Evolutionary conservation across 441 rosid species (phyloP).

Genomic region (Sinapis alba): DNA sequence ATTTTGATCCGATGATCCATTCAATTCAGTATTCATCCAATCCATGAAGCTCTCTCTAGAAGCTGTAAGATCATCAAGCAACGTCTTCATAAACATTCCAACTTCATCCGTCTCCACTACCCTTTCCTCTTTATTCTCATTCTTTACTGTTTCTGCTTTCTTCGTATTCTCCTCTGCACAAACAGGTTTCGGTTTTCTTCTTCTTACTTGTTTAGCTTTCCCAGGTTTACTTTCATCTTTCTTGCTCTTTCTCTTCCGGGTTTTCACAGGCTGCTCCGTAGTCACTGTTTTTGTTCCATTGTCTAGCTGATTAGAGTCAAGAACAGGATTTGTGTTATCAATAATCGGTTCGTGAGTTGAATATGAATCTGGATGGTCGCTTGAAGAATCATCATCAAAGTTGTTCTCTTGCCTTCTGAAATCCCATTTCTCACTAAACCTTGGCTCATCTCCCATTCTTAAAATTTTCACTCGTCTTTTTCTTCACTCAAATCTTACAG

Average conservation of each 20-base stretch:
- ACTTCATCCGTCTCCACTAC: constrained; percentile 1
- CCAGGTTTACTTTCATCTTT: constrained; percentile 27
- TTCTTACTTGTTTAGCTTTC: constrained; percentile 29
- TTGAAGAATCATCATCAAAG: constrained; percentile 39
- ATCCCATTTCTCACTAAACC: constrained; percentile 38
- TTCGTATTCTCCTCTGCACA: constrained; percentile 3
- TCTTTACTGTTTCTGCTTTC: neutral
- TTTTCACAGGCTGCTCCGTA: constrained; percentile 14
- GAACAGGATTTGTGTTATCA: constrained; percentile 8
- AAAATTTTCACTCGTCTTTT: neutral
- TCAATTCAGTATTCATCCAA: constrained; percentile 36
- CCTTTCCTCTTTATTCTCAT: constrained; percentile 3
- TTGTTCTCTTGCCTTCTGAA: constrained; percentile 35
- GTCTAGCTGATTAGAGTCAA: constrained; percentile 7
- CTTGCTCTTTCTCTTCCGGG: constrained; percentile 27
- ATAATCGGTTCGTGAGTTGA: constrained; percentile 9
- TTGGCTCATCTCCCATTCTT: constrained; percentile 35
- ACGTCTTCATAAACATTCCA: constrained; percentile 32
- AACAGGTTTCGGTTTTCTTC: constrained; percentile 22
- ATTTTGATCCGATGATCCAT: constrained; percentile 13
- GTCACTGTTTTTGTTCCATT: constrained; percentile 4
- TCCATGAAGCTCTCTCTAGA: constrained; percentile 33
- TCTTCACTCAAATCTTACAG: neutral
- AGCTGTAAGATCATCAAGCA: constrained; percentile 39
- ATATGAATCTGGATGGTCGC: constrained; percentile 29